Conservation (phyloP, 2,329 filamentous ascomycete species). For the Coleophoma cylindrospora region DNA sequence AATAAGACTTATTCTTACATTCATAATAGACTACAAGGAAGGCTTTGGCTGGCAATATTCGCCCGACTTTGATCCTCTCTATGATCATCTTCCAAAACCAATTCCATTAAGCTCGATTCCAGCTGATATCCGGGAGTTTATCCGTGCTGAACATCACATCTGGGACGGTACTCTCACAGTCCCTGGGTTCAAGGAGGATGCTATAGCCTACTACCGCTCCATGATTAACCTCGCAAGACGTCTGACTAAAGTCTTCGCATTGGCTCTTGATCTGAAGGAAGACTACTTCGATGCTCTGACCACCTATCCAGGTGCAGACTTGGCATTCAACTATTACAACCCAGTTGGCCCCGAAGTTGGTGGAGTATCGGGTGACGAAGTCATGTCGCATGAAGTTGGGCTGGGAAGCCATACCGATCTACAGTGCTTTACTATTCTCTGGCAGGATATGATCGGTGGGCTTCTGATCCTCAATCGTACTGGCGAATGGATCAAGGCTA, state of each 20-base stretch:
- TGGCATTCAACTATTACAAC: constrained; percentile 33
- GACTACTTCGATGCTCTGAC: constrained; percentile 45
- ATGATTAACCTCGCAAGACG: constrained; percentile 41
- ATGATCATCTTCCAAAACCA: neutral
- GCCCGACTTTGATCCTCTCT: neutral
- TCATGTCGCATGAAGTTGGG: constrained; percentile 28
- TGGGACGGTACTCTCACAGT: constrained; percentile 34
- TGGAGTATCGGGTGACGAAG: neutral
- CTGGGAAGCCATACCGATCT: constrained; percentile 49
- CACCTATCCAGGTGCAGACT: constrained; percentile 36
- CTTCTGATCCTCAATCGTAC: constrained; percentile 36
- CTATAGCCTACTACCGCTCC: constrained; percentile 37
- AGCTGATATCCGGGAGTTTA: neutral
- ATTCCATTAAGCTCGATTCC: neutral
- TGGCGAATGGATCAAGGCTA: constrained; percentile 26
- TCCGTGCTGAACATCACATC: neutral
- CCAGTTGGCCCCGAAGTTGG: constrained; percentile 19
- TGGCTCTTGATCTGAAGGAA: constrained; percentile 42
- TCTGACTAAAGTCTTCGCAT: constrained; percentile 42
- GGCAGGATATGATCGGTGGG: constrained; percentile 36
- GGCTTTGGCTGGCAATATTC: neutral
- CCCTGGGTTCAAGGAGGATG: constrained; percentile 36
- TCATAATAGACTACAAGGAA: too few relatives aligned
- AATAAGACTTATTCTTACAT: too few relatives aligned
- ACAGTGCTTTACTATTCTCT: constrained; percentile 43